These are phyloP conservation scores for Aspergillus steynii DNA, from an alignment of 495 filamentous ascomycete species.

Conservation along the genomic window DNA sequence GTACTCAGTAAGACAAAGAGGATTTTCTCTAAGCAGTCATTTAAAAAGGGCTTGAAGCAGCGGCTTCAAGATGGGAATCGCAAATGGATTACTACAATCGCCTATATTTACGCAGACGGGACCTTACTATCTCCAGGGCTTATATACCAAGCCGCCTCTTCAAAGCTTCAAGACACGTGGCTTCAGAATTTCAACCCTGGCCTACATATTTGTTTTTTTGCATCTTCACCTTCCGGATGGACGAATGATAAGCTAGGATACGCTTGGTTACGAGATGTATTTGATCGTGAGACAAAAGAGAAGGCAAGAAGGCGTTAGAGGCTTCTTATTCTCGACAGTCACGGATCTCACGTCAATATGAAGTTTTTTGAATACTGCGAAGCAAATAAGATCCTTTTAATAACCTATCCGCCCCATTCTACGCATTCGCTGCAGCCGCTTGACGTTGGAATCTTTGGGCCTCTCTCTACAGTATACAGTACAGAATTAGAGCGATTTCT, in stretches of 20 bases:
- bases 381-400: conserved; percentile 9
- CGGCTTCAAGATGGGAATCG: conserved; percentile 12
- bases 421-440: conserved; percentile 12
- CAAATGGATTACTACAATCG: conserved; percentile 12
- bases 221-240: conserved; percentile 2
- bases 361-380: conserved; percentile 12
- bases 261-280: conserved; percentile 4
- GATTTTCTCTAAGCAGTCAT: conserved; percentile 12
- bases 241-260: conserved; percentile 11
- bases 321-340: conserved; percentile 9
- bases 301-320: conserved; percentile 7
- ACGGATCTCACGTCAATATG: conserved; percentile 11
- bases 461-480: conserved; percentile 4
- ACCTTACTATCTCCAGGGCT: conserved; percentile 6
- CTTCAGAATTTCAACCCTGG: conserved; percentile 11
- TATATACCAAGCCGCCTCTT: conserved; percentile 4
- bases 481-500: conserved; percentile 4
- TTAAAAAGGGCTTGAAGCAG: conserved; percentile 5
- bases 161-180: conserved; percentile 3
- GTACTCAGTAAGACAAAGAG: conserved; percentile 7
- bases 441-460: conserved; percentile 6
- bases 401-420: conserved; percentile 9
- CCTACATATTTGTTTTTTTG: conserved; percentile 4
- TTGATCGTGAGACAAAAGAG: conserved; percentile 9
- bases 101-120: conserved; percentile 9